phyloP scores from a whole-genome alignment of 2,329 filamentous ascomycete species.

The Bertia moriformis region DNA sequence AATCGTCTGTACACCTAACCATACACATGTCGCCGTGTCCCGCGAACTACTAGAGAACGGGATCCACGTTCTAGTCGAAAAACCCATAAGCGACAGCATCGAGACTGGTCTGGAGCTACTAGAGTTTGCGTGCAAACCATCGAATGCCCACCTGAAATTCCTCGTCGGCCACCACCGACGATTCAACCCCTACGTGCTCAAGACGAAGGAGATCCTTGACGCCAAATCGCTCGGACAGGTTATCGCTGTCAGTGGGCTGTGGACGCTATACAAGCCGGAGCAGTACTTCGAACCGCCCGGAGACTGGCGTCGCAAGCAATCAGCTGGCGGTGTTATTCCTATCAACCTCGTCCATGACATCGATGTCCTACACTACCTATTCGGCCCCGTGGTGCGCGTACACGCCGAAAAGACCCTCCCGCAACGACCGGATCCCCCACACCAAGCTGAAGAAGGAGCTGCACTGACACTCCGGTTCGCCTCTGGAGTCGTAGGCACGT shows the following conservation, averaged over 20 bases:
- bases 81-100: slow-evolving; percentile 32
- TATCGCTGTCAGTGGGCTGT: slow-evolving; percentile 37
- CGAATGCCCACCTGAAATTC: slow-evolving; percentile 19
- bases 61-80: slow-evolving; percentile 41
- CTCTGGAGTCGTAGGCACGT: slow-evolving; percentile 38
- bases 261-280: slow-evolving; percentile 33
- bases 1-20: slow-evolving; percentile 44
- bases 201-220: slow-evolving; percentile 27
- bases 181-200: slow-evolving; percentile 39
- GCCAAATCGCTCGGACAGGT: slow-evolving; percentile 24
- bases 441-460: slow-evolving; percentile 38
- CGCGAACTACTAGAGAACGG: slow-evolving; percentile 28
- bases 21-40: slow-evolving; percentile 35
- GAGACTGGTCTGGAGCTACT: slow-evolving; percentile 17
- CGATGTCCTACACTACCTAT: slow-evolving; percentile 38
- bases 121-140: slow-evolving; percentile 6
- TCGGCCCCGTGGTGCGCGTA: slow-evolving; percentile 34
- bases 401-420: slow-evolving; percentile 29
- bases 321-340: slow-evolving; percentile 29
- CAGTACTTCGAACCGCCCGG: slow-evolving; percentile 31
- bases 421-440: slow-evolving; percentile 18
- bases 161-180: slow-evolving; percentile 43
- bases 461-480: slow-evolving; percentile 36
- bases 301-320: slow-evolving; percentile 26
- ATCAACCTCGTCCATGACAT: slow-evolving; percentile 50